Evolutionary conservation across 176 grass and related monocot genomes (phyloP).

Genomic region (Oropetium thomaeum): DNA sequence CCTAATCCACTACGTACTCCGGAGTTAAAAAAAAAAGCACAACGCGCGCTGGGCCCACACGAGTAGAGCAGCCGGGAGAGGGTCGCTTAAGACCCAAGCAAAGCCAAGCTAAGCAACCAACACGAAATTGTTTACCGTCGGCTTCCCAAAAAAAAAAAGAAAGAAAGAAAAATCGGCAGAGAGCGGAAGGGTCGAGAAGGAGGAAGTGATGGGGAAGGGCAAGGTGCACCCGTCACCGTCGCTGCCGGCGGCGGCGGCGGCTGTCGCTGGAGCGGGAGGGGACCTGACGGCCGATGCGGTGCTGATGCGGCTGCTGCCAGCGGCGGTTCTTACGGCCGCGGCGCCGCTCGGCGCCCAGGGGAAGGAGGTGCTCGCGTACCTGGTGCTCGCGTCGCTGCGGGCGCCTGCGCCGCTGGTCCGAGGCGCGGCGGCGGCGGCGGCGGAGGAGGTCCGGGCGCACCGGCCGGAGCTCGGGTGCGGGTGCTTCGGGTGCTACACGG

Average conservation of each 20-base stretch:
- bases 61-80: not conserved
- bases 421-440: not conserved
- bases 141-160: not conserved
- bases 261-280: not conserved
- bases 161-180: no score
- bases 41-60: not conserved
- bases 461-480: conserved; percentile 57
- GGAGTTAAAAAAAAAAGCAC: not conserved
- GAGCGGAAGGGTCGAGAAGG: conserved; percentile 6
- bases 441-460: not conserved
- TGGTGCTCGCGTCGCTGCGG: conserved; percentile 61
- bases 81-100: conserved; percentile 44
- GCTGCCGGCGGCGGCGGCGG: not conserved
- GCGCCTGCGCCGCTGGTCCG: conserved; percentile 13
- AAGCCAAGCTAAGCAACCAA: conserved; percentile 26
- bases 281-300: conserved; percentile 13
- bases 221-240: conserved; percentile 74
- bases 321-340: conserved; percentile 40
- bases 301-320: conserved; percentile 40
- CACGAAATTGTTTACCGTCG: not conserved
- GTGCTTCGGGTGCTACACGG: conserved; percentile 85
- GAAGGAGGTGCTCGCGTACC: conserved; percentile 73
- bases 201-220: conserved; percentile 66
- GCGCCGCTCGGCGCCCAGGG: conserved; percentile 49
- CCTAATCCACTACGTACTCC: conserved; percentile 13